Base-by-base conservation (phyloP, 306 rosid genomes). In the Lagenaria siceraria region DNA sequence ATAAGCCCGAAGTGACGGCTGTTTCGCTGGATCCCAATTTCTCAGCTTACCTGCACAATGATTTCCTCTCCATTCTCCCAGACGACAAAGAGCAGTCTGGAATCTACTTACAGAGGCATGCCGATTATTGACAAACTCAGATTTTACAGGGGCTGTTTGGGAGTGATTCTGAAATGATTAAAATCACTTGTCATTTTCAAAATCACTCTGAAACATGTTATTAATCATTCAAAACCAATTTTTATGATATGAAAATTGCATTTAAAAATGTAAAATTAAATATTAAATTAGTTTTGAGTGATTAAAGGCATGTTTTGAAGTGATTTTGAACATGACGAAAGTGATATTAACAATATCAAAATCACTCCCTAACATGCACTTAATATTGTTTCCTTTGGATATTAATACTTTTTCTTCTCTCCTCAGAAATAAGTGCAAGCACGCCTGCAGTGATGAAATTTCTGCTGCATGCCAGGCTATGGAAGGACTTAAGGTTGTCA, bases 21-120 rank as follows among this genome's bases (percentile, higher is more conserved):
- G 93, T 96, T 77, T 88, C 99, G 19, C 77, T 96, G 83, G 99
- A 96, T 76, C 99, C 99, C 4, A 85, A 88, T 78, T 96, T 96
- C 88, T 87, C 96, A n/a, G 85, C 85, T 78, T 96, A 96, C 84
- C 89, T 96, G 80, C 87, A 89, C 78, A 87, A 85, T 62, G 98
- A 96, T 69, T 90, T 86, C 80, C 86, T 96, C 68, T 86, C 97
- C 2, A 80, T 77, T 78, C 82, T 80, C 83, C 90, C 93, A 52
- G 85, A 81, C 64, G 89, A 88, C 72, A 92, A 86, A 81, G 99
- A 89, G 80, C 87, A 83, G 55, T 88, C 82, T 40, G 92, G 96
- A 77, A 83, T 90, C 71, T 62, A 86, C 64, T 81, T 96, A 61
- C 88, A 86, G 71, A 90, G 97, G 98, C 89, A 87, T 24, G 53